These are phyloP conservation scores for Clathrospora elynae DNA, from an alignment of 2,329 filamentous ascomycete species.

Conservation along the genomic window DNA sequence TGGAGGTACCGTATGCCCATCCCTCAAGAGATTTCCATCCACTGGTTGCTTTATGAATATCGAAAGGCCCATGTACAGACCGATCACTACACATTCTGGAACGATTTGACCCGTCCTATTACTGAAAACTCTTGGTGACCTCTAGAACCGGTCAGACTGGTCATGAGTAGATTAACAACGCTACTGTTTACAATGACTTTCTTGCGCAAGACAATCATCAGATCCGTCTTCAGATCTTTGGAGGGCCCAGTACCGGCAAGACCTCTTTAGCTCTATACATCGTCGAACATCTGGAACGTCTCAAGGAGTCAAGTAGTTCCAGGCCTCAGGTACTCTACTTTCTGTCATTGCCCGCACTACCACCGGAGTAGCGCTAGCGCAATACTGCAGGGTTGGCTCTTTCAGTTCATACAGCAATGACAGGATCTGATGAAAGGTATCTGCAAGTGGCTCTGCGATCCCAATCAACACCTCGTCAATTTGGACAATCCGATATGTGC, in stretches of 20 bases:
- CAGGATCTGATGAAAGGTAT: background rate
- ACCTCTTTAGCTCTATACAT: background rate
- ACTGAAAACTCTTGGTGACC: no score
- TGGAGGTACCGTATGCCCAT: no score
- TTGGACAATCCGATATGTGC: background rate
- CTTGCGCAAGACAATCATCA: background rate
- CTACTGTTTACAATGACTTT: background rate
- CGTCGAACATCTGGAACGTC: background rate
- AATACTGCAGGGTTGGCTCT: constrained; percentile 1
- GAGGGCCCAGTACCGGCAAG: background rate
- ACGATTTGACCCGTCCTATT: no score
- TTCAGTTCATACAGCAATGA: constrained; percentile 1
- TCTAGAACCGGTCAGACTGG: background rate
- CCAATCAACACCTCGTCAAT: no score
- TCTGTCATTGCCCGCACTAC: background rate
- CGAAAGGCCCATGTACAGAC: no score
- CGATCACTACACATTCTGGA: no score
- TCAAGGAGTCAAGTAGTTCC: background rate
- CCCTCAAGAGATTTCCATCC: no score
- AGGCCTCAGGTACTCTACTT: constrained; percentile 2
- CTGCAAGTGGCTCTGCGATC: background rate
- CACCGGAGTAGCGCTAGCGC: background rate
- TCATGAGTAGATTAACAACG: background rate
- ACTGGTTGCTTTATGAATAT: no score
- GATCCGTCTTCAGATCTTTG: background rate